A percentile compares a stretch with the other conserved stretches of the same genome.
Evolutionary conservation across 192 early-diverging fungal species (phyloP).

Genomic region (Coemansia sp.): DNA sequence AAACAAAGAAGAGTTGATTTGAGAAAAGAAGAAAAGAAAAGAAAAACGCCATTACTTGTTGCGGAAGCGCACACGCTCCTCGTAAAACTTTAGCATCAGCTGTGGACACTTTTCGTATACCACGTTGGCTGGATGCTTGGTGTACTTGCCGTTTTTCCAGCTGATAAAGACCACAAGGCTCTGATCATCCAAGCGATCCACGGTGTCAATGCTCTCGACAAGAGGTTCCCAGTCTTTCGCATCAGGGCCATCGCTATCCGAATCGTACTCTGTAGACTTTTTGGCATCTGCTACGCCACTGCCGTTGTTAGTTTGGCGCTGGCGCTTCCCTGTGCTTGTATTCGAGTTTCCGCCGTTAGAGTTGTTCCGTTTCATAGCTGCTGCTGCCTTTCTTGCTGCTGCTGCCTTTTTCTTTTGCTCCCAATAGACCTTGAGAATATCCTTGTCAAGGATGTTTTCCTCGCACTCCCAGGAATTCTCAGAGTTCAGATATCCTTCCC

Average conservation of each 20-base stretch:
- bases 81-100: slow-evolving; percentile 58
- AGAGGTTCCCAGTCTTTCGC: slow-evolving; percentile 33
- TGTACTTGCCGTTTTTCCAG: slow-evolving; percentile 54
- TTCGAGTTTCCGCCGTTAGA: neutral
- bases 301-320: slow-evolving; percentile 6
- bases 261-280: neutral
- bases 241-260: slow-evolving; percentile 6
- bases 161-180: slow-evolving; percentile 40
- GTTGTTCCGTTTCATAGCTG: neutral
- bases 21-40: neutral
- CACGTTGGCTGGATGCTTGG: slow-evolving; percentile 37
- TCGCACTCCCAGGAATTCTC: slow-evolving; percentile 63
- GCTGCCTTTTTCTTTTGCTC: slow-evolving; percentile 12
- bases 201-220: slow-evolving; percentile 29
- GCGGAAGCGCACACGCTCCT: slow-evolving; percentile 57
- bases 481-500: slow-evolving; percentile 52
- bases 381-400: slow-evolving; percentile 11
- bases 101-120: slow-evolving; percentile 53
- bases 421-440: slow-evolving; percentile 43
- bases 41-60: slow-evolving; percentile 7
- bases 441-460: slow-evolving; percentile 53
- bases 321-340: slow-evolving; percentile 23
- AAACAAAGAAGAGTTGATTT: too few species aligned
- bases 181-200: slow-evolving; percentile 24
- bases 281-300: neutral